Base-by-base conservation (phyloP, 345 rosid genomes). In the Citropsis articulata region DNA sequence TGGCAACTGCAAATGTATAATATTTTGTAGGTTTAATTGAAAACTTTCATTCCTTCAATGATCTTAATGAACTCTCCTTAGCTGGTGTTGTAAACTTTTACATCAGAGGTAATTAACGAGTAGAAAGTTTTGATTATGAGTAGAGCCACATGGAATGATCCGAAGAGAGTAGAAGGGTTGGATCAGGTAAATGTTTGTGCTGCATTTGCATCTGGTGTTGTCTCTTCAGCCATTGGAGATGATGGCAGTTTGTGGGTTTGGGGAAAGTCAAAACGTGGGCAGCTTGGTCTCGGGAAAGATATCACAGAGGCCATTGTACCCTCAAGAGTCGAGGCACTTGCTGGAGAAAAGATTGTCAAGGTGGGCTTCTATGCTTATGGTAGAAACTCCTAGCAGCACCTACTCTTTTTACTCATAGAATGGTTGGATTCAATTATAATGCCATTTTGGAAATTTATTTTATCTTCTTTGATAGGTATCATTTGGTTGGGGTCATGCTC, bases 231-330 rank as follows among this genome's bases (percentile, higher is more conserved):
- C 65, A 84, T 92, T 36, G 97, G 88, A 75, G 86, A 85, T 62
- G 93, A 94, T 75, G 98, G 97, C 27, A 94, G 95, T 38, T 79
- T 96, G 84, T 96, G 98, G 99, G 95, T 91, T 16, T 96, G 98
- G 98, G 99, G 99, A 13, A 91, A 82, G 81, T 96, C 99, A 45
- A 96, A 91, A 87, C 88, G 97, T 22, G 99, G 99, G 36, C 98
- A 94, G 84, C 98, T 96, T 75, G 99, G 99, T 82, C 92, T 96
- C 50, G 98, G 98, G 60, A 83, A 86, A 73, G 89, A 83, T 80
- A 78, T 80, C 71, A 82, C 78, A 4, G 93, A 90, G 85, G 87
- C 94, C 57, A 21, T 71, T 5, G 64, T 80, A 45, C 98, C 98
- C 78, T 85, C 92, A 56, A 89, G 81, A 78, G 91, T 94, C 35